These are phyloP conservation scores for Grifola frondosa DNA, from an alignment of 1,284 basidiomycete genomes.

Conservation along the genomic window DNA sequence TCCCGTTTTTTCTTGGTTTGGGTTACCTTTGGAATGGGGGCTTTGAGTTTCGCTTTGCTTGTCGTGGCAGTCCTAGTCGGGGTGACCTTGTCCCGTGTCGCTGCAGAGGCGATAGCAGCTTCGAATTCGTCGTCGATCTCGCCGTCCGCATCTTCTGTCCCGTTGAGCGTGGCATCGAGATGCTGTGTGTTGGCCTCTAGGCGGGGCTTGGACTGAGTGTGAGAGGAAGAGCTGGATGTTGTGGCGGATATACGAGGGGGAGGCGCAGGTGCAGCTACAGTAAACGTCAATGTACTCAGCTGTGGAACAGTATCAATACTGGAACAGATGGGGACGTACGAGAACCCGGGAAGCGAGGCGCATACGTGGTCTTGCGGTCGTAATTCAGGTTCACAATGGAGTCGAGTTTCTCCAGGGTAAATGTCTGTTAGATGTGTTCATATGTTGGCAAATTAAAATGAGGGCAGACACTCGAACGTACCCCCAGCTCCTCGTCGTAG, in stretches of 20 bases:
- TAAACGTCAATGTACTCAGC: no score
- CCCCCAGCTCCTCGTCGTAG: constrained; percentile 69
- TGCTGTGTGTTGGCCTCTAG: constrained; percentile 21
- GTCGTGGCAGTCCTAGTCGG: constrained; percentile 17
- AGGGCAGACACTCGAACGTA: constrained; percentile 33
- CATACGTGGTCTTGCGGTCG: constrained; percentile 42
- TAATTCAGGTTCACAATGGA: constrained; percentile 55
- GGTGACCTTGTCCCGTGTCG: background rate
- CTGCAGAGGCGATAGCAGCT: constrained; percentile 7
- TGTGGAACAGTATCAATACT: background rate
- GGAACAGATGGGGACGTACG: constrained; percentile 37
- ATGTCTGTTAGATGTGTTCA: constrained; percentile 60
- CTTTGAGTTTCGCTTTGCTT: constrained; percentile 23
- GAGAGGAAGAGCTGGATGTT: constrained; percentile 15
- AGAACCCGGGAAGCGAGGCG: constrained; percentile 40
- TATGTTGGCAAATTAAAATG: no score
- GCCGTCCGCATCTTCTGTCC: constrained; percentile 43
- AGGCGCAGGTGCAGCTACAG: constrained; percentile 15
- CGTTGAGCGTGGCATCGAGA: constrained; percentile 34
- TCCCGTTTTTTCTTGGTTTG: background rate
- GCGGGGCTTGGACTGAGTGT: constrained; percentile 7
- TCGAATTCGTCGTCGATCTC: constrained; percentile 45
- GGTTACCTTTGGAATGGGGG: constrained; percentile 17
- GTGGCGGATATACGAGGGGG: constrained; percentile 21
- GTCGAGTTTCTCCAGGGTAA: constrained; percentile 74